phyloP scores from a whole-genome alignment of 345 rosid genomes.

The Trapa incisa region DNA sequence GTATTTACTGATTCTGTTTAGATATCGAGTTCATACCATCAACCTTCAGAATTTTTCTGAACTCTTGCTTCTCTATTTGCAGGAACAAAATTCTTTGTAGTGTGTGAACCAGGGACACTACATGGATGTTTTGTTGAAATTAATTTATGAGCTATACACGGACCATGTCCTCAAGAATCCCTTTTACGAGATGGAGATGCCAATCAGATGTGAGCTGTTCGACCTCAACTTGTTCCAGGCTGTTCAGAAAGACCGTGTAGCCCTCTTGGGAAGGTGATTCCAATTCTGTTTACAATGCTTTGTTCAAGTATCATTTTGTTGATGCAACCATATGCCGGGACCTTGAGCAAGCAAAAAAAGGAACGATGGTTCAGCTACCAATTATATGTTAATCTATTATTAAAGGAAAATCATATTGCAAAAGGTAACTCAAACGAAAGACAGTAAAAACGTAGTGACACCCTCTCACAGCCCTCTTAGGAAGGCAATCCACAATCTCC shows the following conservation, averaged over 20 bases:
- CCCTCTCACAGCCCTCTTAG: no score
- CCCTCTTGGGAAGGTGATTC: constrained; percentile 33
- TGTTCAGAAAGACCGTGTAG: constrained; percentile 70
- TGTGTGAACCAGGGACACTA: constrained; percentile 81
- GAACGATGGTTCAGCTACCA: not conserved
- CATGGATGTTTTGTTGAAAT: constrained; percentile 73
- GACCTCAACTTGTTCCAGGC: constrained; percentile 75
- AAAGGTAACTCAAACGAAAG: no score
- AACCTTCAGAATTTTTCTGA: not conserved
- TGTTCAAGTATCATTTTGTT: not conserved
- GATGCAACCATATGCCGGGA: not conserved
- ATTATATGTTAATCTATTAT: not conserved
- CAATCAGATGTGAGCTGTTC: constrained; percentile 92
- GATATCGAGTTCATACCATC: not conserved
- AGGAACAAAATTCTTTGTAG: constrained; percentile 97
- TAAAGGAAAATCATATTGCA: no score
- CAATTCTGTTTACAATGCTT: not conserved
- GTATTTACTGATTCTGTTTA: not conserved
- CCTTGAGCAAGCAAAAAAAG: not conserved
- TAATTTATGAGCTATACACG: constrained; percentile 74
- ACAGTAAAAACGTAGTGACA: no score
- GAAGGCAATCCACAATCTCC: no score
- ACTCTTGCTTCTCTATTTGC: constrained; percentile 6
- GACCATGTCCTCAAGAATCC: constrained; percentile 94
- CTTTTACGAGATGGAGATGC: constrained; percentile 99